Conservation (phyloP, 2,329 filamentous ascomycete species). For the Neonectria neomacrospora region DNA sequence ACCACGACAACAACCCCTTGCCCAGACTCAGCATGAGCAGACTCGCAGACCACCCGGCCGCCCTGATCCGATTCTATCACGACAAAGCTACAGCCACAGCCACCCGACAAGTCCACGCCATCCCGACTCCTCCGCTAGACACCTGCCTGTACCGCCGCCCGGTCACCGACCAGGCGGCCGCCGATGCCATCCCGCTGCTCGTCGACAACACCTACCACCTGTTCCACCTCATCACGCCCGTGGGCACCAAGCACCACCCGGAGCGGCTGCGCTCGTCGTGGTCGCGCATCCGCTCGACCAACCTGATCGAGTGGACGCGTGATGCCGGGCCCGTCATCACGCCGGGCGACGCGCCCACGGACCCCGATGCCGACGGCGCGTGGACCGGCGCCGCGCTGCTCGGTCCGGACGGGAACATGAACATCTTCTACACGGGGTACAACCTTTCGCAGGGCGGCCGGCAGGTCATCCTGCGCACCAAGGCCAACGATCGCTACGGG, state of each 20-base stretch:
- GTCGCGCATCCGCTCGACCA: slow-evolving; percentile 46
- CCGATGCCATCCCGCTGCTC: slow-evolving; percentile 51
- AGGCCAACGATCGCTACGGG: slow-evolving; percentile 43
- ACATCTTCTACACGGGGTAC: slow-evolving; percentile 53
- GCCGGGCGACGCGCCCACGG: slow-evolving; percentile 33
- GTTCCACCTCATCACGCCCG: slow-evolving; percentile 50
- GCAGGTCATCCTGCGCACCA: slow-evolving; percentile 48
- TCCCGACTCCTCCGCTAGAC: slow-evolving; percentile 44
- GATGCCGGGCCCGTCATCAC: slow-evolving; percentile 41
- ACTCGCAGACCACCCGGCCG: neutral
- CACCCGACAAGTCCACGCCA: slow-evolving; percentile 33
- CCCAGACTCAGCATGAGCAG: slow-evolving; percentile 4
- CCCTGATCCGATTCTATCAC: slow-evolving; percentile 3
- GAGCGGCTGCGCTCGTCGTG: slow-evolving; percentile 47
- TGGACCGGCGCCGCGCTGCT: slow-evolving; percentile 51
- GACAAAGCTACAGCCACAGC: slow-evolving; percentile 1
- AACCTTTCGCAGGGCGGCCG: slow-evolving; percentile 45
- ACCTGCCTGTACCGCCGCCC: slow-evolving; percentile 42
- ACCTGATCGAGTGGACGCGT: slow-evolving; percentile 47
- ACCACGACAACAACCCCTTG: neutral
- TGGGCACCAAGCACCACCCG: slow-evolving; percentile 48
- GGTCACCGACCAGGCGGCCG: slow-evolving; percentile 45
- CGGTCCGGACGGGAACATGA: slow-evolving; percentile 48
- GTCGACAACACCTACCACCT: slow-evolving; percentile 51
- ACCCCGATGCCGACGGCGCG: slow-evolving; percentile 47